These are phyloP conservation scores for Trichophyton rubrum DNA, from an alignment of 2,329 filamentous ascomycete genomes.

Conservation along the genomic window DNA sequence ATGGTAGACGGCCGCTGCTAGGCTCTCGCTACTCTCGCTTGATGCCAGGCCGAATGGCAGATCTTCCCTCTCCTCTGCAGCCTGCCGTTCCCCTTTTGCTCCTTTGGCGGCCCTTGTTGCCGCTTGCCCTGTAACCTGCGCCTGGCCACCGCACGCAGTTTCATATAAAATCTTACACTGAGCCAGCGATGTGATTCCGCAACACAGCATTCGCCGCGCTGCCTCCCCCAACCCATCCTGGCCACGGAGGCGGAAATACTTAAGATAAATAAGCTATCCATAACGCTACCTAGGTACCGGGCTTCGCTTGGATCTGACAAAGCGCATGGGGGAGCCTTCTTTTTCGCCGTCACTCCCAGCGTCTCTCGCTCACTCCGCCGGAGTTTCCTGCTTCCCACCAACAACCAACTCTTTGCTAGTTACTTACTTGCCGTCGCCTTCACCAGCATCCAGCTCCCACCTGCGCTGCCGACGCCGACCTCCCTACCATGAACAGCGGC, in stretches of 20 bases:
- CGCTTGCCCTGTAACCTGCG: neutral
- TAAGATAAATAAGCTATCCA: too few relatives aligned
- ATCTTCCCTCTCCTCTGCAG: neutral
- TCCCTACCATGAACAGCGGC: constrained; percentile 24
- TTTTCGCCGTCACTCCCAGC: too few relatives aligned
- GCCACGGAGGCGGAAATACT: too few relatives aligned
- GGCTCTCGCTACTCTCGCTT: neutral
- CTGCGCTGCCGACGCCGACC: neutral
- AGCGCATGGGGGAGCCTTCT: too few relatives aligned
- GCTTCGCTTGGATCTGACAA: too few relatives aligned
- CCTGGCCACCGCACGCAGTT: neutral
- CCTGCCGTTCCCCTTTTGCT: neutral
- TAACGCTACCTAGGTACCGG: too few relatives aligned
- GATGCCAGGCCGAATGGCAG: neutral
- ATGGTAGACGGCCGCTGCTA: neutral
- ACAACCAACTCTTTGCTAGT: too few relatives aligned
- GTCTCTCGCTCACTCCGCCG: too few relatives aligned
- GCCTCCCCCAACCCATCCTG: too few relatives aligned
- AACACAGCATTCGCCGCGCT: neutral
- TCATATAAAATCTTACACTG: neutral
- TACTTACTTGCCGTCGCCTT: neutral
- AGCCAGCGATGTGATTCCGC: neutral
- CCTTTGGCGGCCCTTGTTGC: neutral
- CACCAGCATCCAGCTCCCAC: neutral
- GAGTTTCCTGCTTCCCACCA: too few relatives aligned